phyloP scores from a whole-genome alignment of 495 filamentous ascomycete species.

The Schizothecium vesticola region DNA sequence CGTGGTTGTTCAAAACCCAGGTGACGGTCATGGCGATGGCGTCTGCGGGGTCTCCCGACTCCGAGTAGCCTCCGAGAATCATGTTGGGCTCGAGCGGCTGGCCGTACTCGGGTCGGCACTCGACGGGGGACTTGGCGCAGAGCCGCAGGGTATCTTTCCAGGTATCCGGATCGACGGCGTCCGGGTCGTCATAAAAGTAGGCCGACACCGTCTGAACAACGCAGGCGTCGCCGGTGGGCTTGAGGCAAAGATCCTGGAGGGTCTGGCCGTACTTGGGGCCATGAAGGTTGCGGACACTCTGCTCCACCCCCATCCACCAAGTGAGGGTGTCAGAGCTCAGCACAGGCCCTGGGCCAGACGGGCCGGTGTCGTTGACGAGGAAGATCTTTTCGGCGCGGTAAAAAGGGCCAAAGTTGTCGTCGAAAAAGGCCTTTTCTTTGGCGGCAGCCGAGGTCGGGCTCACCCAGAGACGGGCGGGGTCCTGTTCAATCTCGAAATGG shows the following conservation, averaged over 20 bases:
- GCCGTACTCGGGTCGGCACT: slow-evolving; percentile 79
- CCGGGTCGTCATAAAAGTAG: slow-evolving; percentile 69
- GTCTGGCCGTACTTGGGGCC: slow-evolving; percentile 57
- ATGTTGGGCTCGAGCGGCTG: slow-evolving; percentile 81
- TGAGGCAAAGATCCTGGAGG: slow-evolving; percentile 86
- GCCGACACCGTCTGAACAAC: slow-evolving; percentile 86
- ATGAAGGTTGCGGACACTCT: slow-evolving; percentile 60
- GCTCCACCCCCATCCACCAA: slow-evolving; percentile 95
- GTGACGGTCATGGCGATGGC: slow-evolving; percentile 78
- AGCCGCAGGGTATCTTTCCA: slow-evolving; percentile 66
- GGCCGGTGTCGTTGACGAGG: slow-evolving; percentile 76
- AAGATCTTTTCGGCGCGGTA: slow-evolving; percentile 92
- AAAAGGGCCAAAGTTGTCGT: slow-evolving; percentile 92
- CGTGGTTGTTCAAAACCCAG: slow-evolving; percentile 92
- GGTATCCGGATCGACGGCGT: slow-evolving; percentile 45
- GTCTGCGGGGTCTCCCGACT: slow-evolving; percentile 61
- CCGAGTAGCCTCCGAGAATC: slow-evolving; percentile 75
- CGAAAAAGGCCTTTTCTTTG: slow-evolving; percentile 90
- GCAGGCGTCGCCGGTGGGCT: slow-evolving; percentile 82
- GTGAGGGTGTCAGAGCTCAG: slow-evolving; percentile 77
- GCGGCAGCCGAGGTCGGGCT: slow-evolving; percentile 87
- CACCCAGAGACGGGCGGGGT: slow-evolving; percentile 92
- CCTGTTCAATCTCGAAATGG: slow-evolving; percentile 76
- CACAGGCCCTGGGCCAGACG: slow-evolving; percentile 62
- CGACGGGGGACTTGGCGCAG: slow-evolving; percentile 71